Conservation (phyloP, 148 eudicot genomes). For the Vaccinium macrocarpon region DNA sequence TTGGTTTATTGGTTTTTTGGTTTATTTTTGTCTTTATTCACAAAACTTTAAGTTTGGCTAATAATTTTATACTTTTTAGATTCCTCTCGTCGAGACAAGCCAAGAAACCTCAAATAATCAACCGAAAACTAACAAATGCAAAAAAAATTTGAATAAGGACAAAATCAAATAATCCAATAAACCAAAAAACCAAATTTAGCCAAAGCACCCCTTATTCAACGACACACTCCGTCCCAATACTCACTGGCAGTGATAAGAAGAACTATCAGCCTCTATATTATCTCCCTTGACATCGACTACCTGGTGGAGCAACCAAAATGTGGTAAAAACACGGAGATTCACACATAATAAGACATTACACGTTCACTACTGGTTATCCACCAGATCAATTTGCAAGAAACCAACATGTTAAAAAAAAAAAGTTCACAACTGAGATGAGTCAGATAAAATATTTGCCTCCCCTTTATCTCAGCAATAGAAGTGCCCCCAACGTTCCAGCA, state of each 20-base stretch:
- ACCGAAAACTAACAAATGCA: no score
- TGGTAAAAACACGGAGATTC: background rate
- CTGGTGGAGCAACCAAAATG: slow-evolving; percentile 38
- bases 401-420: background rate
- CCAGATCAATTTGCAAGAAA: background rate
- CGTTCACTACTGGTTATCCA: background rate
- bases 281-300: slow-evolving; percentile 56
- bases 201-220: no score
- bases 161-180: no score
- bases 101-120: no score
- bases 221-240: slow-evolving; percentile 4
- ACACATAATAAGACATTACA: background rate
- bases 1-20: no score
- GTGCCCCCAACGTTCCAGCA: background rate
- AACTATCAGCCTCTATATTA: slow-evolving; percentile 71
- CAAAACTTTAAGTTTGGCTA: no score
- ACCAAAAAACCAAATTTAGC: no score
- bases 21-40: no score
- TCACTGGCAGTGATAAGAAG: slow-evolving; percentile 95
- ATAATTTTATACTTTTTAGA: no score
- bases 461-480: background rate
- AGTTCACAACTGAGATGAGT: background rate
- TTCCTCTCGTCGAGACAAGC: no score
- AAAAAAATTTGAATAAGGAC: no score
- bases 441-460: background rate